Base-by-base conservation (phyloP, 345 rosid species). In the Arabidopsis suecica region DNA sequence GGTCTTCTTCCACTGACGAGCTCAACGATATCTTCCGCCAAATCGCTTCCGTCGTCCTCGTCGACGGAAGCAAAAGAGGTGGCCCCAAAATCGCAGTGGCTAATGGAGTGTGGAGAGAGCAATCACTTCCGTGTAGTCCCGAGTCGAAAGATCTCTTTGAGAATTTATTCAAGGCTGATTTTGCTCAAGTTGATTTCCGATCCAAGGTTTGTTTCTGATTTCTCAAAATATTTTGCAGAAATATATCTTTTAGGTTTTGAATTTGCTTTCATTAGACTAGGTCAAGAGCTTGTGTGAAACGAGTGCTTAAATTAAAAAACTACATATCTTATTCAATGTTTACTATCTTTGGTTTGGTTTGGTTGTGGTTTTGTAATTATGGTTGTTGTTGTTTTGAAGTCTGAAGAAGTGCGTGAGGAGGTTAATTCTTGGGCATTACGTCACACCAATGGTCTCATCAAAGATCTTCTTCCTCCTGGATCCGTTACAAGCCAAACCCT, bases 91-190 rank as follows among this genome's bases (percentile, higher is more conserved):
- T 71, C 13, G 8, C 45, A 2, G 25, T 33, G 2, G 66, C n/a
- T 2, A 57, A 71, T 45, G 66, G 74, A 16, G 66, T 71, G 7
- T 71, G 74, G 74, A 58, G 14, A 7, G 74, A 58, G 41, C 63
- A 32, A 22, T 44, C 74, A 7, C 33, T 32, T 9, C 4, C 3
- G 6, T 23, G 49, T 38, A 7, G 28, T 14, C 72, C 38, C 25
- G 12, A 11, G 9, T 32, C 5, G 20, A 70, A 70, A 20, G 45
- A 58, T 18, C 49, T 60, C 45, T 44, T 70, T 28, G 65, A 30
- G 44, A 71, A 58, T 20, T 41, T 58, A 47, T 57, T 58, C 47
- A 60, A 44, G 33, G 57, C 74, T 59, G 4, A 9, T 10, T 71
- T 18, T 5, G 13, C 65, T 48, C 66, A 10, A 32, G 74, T 71